phyloP scores from a whole-genome alignment of 2,329 filamentous ascomycete species.

The Pseudocercospora ulei region DNA sequence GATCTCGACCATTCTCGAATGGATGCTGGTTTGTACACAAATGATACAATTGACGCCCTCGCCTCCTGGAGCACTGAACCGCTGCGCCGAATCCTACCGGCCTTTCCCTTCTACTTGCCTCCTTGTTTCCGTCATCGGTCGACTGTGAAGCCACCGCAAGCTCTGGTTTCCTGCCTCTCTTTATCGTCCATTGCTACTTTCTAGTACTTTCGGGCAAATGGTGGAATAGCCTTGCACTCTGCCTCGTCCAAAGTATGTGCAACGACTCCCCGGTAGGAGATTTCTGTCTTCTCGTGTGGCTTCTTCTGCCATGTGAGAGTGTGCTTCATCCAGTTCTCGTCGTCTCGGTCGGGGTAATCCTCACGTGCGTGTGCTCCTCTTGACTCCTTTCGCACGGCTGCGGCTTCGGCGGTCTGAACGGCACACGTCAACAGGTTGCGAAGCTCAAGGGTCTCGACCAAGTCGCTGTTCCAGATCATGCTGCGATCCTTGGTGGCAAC shows the following conservation, averaged over 20 bases:
- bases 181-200: conserved; percentile 8
- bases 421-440: conserved; percentile 94
- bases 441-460: conserved; percentile 91
- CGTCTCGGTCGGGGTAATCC: conserved; percentile 91
- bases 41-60: conserved; percentile 16
- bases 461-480: conserved; percentile 99
- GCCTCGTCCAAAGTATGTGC: conserved; percentile 78
- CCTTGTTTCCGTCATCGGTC: conserved; percentile 6
- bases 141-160: background rate
- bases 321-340: conserved; percentile 99
- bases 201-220: conserved; percentile 91
- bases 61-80: conserved; percentile 19
- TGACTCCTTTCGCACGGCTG: conserved; percentile 91
- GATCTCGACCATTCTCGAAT: conserved; percentile 1
- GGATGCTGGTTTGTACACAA: conserved; percentile 19
- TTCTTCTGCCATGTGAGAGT: conserved; percentile 91
- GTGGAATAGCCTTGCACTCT: conserved; percentile 92
- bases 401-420: conserved; percentile 80
- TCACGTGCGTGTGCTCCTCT: conserved; percentile 95
- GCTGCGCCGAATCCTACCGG: conserved; percentile 6
- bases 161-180: conserved; percentile 1
- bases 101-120: conserved; percentile 4
- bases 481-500: conserved; percentile 90
- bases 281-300: conserved; percentile 76
- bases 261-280: conserved; percentile 77